phyloP scores from a whole-genome alignment of 2,329 filamentous ascomycete species.

The Ascosphaera aggregata region DNA sequence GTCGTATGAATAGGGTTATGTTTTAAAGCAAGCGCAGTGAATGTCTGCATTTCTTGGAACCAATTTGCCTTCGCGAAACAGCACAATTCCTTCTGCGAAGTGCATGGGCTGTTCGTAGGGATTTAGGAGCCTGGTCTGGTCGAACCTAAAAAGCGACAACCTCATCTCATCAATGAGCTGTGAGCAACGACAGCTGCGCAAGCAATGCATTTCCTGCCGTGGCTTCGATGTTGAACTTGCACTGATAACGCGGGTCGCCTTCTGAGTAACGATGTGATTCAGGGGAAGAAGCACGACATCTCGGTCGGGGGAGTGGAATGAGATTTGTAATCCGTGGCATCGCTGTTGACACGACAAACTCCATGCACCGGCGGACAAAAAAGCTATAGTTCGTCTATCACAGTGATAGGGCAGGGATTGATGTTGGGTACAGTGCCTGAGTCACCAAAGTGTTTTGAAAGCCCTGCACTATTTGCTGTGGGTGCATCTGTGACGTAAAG shows the following conservation, averaged over 20 bases:
- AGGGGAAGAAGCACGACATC: not conserved
- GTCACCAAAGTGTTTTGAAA: no score
- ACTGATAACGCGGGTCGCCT: not conserved
- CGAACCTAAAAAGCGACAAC: not conserved
- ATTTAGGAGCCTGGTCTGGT: not conserved
- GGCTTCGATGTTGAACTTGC: not conserved
- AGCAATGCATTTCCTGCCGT: not conserved
- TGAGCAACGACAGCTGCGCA: not conserved
- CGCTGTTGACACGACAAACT: no score
- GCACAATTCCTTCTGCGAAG: not conserved
- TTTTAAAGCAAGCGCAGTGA: not conserved
- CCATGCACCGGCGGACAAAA: no score
- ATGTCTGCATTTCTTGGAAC: no score
- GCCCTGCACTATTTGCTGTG: not conserved
- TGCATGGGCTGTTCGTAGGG: not conserved
- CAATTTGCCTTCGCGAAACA: no score
- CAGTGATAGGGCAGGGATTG: no score
- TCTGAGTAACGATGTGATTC: not conserved
- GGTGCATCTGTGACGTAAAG: not conserved
- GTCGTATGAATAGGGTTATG: not conserved
- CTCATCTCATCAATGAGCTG: not conserved
- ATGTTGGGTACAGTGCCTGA: no score
- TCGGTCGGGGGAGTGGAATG: no score
- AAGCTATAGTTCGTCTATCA: no score
- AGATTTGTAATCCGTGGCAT: no score